Conservation (phyloP, 768 basidiomycete species). For the Coprinopsis sp. region DNA sequence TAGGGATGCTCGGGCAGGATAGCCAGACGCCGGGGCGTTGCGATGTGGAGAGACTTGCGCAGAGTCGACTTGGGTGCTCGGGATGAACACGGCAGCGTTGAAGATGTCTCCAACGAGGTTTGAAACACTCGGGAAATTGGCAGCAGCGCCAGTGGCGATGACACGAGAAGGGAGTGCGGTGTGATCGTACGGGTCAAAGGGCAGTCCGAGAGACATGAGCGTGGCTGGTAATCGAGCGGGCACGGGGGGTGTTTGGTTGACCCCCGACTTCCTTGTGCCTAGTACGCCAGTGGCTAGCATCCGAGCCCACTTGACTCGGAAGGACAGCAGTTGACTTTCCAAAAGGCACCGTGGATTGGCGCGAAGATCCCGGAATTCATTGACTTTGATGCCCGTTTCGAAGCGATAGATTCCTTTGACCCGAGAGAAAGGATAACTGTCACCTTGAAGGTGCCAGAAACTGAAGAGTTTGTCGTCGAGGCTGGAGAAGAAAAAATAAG, state of each 20-base stretch:
- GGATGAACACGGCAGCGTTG: constrained; percentile 75
- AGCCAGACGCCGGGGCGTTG: constrained; percentile 67
- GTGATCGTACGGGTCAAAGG: constrained; percentile 78
- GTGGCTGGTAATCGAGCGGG: constrained; percentile 22
- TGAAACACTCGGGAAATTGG: constrained; percentile 79
- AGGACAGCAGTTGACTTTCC: constrained; percentile 75
- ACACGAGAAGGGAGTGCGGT: constrained; percentile 60
- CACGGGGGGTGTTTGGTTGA: constrained; percentile 32
- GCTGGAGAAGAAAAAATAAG: constrained; percentile 32
- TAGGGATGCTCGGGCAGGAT: constrained; percentile 63
- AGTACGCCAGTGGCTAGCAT: constrained; percentile 68
- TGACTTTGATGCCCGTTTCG: constrained; percentile 84
- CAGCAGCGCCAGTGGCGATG: constrained; percentile 72
- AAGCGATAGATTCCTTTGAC: constrained; percentile 86
- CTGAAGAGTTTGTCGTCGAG: constrained; percentile 89
- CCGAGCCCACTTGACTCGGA: constrained; percentile 78
- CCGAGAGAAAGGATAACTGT: constrained; percentile 68
- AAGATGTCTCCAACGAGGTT: constrained; percentile 80
- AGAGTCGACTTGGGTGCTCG: constrained; percentile 70
- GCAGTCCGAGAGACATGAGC: constrained; percentile 50
- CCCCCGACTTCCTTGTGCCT: constrained; percentile 31
- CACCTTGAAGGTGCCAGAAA: constrained; percentile 83
- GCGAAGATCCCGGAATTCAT: constrained; percentile 82
- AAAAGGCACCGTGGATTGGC: constrained; percentile 85
- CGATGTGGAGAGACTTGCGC: constrained; percentile 69